A percentile compares a stretch with the other conserved stretches of the same genome.
These are phyloP conservation scores for Lindgomyces ingoldianus DNA, from an alignment of 495 filamentous ascomycete genomes.

Conservation along the genomic window DNA sequence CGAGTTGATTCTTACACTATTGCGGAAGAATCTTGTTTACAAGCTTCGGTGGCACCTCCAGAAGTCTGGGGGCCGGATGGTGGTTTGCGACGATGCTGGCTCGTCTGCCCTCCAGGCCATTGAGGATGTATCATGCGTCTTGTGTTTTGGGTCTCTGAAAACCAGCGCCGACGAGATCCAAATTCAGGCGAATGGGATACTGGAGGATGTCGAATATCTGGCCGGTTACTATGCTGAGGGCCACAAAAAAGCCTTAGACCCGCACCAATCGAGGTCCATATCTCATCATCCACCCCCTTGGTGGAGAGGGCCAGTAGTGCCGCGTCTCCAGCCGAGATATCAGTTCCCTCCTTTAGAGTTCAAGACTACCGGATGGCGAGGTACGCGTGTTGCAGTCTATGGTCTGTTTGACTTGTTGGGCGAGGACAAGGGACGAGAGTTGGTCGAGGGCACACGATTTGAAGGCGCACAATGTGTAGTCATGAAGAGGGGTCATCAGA, in stretches of 20 bases:
- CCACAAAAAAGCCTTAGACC: slow-evolving; percentile 1
- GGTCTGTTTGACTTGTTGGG: slow-evolving; percentile 39
- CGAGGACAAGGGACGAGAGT: slow-evolving; percentile 37
- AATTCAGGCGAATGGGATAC: not conserved
- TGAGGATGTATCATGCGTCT: slow-evolving; percentile 41
- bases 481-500: slow-evolving; percentile 43
- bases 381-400: slow-evolving; percentile 31
- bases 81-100: slow-evolving; percentile 26
- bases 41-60: slow-evolving; percentile 30
- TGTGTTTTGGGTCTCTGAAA: slow-evolving; percentile 22
- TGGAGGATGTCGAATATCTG: slow-evolving; percentile 1
- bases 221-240: not conserved
- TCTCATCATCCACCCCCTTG: slow-evolving; percentile 15
- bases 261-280: not conserved
- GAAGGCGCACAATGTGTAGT: slow-evolving; percentile 47
- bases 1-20: slow-evolving; percentile 55
- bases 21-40: slow-evolving; percentile 50
- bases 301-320: slow-evolving; percentile 19
- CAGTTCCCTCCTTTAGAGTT: slow-evolving; percentile 32
- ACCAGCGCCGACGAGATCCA: slow-evolving; percentile 26
- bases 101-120: slow-evolving; percentile 36
- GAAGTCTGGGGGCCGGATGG: not conserved
- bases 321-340: slow-evolving; percentile 19
- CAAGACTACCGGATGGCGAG: slow-evolving; percentile 22
- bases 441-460: slow-evolving; percentile 42